Base-by-base conservation (phyloP, 2,329 filamentous ascomycete species). In the Pseudogymnoascus sp. region DNA sequence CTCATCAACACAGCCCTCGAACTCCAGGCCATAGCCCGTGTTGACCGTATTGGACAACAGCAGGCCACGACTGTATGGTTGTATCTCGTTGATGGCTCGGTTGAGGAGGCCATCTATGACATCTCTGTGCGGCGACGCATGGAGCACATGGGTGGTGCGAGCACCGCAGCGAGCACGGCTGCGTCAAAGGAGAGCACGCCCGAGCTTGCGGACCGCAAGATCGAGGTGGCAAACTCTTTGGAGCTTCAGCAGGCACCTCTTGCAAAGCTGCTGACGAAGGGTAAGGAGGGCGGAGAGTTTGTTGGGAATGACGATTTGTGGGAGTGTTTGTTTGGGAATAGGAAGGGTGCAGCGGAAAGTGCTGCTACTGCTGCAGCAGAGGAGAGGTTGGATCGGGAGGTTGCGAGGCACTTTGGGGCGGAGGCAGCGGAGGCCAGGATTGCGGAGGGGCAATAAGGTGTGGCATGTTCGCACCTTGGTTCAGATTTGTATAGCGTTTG, bases 41-140 rank as follows among this genome's bases (percentile, higher is more conserved):
- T 99, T 1, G 91, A 99, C 71, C 85, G 94, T 35, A 99, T 99
- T 65, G 94, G 94, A 0, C 94, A 97, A 74, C 81, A 87, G 65
- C 85, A 89, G 59, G 82, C 89, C 65, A 99, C 94, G 0, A 96
- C 90, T 0, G 91, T 97, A 1, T 97, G 92, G 89, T 88, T 97
- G 73, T 97, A 97, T 71, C 81, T 97, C 2, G 83, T 97, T n/a
- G 85, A 88, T 14, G 90, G 89, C 59, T 96, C 93, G 0, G 90
- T 97, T 0, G 94, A 99, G 70, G 88, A 96, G 75, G 88, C 88
- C 1, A 95, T 97, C 64, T 91, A 97, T 74, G 85, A 92, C 62
- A 82, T 97, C 34, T 94, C 90, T 0, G 90, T 96, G 1, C 79
- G 81, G 63, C 81, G 91, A 28, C 85, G 93, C 3, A 77, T 96